These are phyloP conservation scores for Irpex lacteus DNA, from an alignment of 1,284 basidiomycete species.

Conservation along the genomic window DNA sequence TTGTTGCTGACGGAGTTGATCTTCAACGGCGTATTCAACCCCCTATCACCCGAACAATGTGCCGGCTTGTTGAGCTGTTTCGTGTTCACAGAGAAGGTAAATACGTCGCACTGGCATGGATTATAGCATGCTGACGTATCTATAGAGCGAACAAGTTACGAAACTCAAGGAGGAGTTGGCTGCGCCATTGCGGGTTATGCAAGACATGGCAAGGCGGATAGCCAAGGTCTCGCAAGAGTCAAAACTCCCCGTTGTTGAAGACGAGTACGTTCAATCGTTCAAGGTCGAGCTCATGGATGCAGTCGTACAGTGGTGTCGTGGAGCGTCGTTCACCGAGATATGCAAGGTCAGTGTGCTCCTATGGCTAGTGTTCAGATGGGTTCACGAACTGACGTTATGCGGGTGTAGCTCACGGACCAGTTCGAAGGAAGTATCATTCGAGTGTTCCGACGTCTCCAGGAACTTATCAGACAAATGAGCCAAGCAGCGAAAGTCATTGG, in stretches of 20 bases:
- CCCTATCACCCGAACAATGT: slow-evolving; percentile 87
- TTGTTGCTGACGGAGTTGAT: slow-evolving; percentile 95
- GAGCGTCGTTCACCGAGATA: slow-evolving; percentile 94
- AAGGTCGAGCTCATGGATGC: slow-evolving; percentile 99
- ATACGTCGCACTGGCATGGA: slow-evolving; percentile 16
- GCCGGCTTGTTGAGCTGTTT: slow-evolving; percentile 94
- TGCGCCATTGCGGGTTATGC: slow-evolving; percentile 89
- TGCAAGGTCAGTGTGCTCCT: slow-evolving; percentile 74
- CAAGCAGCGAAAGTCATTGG: slow-evolving; percentile 96
- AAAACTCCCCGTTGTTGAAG: slow-evolving; percentile 86
- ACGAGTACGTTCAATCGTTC: slow-evolving; percentile 95
- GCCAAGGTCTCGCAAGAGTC: slow-evolving; percentile 95
- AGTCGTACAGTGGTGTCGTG: slow-evolving; percentile 96
- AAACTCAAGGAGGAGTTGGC: slow-evolving; percentile 93
- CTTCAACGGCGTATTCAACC: slow-evolving; percentile 96
- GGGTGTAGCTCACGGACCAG: slow-evolving; percentile 81
- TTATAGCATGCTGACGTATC: neutral
- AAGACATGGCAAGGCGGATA: slow-evolving; percentile 92
- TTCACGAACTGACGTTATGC: too few species aligned
- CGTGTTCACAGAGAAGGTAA: slow-evolving; percentile 96
- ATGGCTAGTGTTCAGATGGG: neutral
- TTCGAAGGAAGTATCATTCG: slow-evolving; percentile 96
- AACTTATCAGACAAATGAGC: slow-evolving; percentile 94
- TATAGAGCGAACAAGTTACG: slow-evolving; percentile 82
- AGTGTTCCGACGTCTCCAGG: slow-evolving; percentile 91